phyloP scores from a whole-genome alignment of 768 basidiomycete species.

The Scleroderma citrinum region DNA sequence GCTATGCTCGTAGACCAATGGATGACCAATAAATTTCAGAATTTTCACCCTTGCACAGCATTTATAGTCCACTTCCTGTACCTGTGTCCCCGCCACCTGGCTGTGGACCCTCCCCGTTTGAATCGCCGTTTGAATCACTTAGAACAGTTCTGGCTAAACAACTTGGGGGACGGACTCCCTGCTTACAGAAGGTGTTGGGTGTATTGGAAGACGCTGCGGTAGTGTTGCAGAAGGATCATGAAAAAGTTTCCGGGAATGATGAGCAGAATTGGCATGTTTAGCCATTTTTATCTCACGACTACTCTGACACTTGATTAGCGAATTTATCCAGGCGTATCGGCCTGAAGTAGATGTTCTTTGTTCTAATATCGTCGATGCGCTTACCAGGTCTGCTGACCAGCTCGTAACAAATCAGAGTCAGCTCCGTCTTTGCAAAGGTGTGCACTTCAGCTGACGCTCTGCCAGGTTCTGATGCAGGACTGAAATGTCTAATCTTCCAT shows the following conservation, averaged over 20 bases:
- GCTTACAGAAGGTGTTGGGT: slow-evolving; percentile 52
- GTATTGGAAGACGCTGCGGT: slow-evolving; percentile 56
- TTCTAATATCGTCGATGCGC: slow-evolving; percentile 33
- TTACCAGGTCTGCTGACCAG: slow-evolving; percentile 34
- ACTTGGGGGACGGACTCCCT: slow-evolving; percentile 56
- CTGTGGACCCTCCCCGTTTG: slow-evolving; percentile 27
- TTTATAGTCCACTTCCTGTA: slow-evolving; percentile 51
- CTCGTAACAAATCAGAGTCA: slow-evolving; percentile 31
- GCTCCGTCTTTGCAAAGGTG: slow-evolving; percentile 5
- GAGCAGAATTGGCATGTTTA: slow-evolving; percentile 39
- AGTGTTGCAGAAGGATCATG: slow-evolving; percentile 55
- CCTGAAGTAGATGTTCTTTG: slow-evolving; percentile 48
- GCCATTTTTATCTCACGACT: background rate
- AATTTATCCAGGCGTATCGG: slow-evolving; percentile 41
- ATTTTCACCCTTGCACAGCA: slow-evolving; percentile 42
- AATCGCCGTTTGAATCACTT: slow-evolving; percentile 56
- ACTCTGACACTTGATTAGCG: slow-evolving; percentile 35
- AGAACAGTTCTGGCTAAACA: slow-evolving; percentile 55
- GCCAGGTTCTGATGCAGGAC: slow-evolving; percentile 10
- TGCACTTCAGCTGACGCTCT: slow-evolving; percentile 3
- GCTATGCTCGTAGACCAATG: background rate
- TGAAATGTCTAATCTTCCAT: slow-evolving; percentile 40
- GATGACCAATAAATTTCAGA: slow-evolving; percentile 33
- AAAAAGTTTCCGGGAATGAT: slow-evolving; percentile 35
- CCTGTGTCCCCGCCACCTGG: slow-evolving; percentile 39